A percentile compares a stretch with the other conserved stretches of the same genome.
Conservation (phyloP, 805 yeast species). For the Myxozyma lipomycoides region DNA sequence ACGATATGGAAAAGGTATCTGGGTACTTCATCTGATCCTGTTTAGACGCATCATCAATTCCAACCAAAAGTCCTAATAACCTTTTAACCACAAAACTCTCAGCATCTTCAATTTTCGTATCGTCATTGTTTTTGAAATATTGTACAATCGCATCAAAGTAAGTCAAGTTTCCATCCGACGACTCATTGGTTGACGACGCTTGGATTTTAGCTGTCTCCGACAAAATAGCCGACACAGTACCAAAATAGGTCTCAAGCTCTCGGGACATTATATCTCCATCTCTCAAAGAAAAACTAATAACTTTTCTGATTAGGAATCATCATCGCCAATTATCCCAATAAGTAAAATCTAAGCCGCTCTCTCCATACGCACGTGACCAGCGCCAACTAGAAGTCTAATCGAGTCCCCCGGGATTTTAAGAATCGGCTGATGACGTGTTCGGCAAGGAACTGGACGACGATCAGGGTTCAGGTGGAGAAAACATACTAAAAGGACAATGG, state of each 20-base stretch:
- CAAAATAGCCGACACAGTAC: slow-evolving; percentile 1
- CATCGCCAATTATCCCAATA: too few species aligned
- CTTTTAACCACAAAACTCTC: slow-evolving; percentile 7
- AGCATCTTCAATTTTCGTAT: slow-evolving; percentile 1
- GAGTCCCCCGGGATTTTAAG: too few species aligned
- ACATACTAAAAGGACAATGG: too few species aligned
- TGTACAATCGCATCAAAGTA: not conserved
- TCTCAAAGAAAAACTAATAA: not conserved
- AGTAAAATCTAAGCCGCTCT: too few species aligned
- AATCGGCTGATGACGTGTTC: too few species aligned
- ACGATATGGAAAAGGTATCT: slow-evolving; percentile 52
- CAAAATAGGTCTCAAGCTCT: slow-evolving; percentile 1
- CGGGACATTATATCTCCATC: not conserved
- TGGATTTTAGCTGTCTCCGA: slow-evolving; percentile 3
- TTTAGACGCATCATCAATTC: slow-evolving; percentile 19
- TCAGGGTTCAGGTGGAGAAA: too few species aligned
- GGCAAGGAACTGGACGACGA: too few species aligned
- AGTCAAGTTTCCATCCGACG: not conserved
- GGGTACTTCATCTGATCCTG: slow-evolving; percentile 17
- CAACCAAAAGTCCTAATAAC: slow-evolving; percentile 4
- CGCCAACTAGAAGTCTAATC: too few species aligned
- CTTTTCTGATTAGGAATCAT: too few species aligned
- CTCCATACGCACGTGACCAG: too few species aligned
- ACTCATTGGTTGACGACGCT: not conserved
- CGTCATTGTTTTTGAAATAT: not conserved